Evolutionary conservation across 345 rosid species (phyloP).

Genomic region (Capsella bursapastoris): DNA sequence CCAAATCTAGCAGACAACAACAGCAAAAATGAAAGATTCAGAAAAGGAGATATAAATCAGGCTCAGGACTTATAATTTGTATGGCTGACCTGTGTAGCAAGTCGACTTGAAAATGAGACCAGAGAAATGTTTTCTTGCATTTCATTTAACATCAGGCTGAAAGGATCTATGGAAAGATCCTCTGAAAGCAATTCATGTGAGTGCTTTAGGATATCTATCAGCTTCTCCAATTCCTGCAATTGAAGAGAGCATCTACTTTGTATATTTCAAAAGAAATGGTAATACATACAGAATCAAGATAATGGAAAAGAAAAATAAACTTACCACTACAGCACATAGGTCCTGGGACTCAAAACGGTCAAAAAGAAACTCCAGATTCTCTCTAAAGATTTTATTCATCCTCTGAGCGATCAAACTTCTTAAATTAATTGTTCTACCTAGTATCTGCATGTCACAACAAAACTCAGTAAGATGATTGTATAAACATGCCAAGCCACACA

Average conservation of each 20-base stretch:
- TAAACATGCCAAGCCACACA: slow-evolving; percentile 19
- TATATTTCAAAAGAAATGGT: slow-evolving; percentile 4
- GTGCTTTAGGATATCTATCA: slow-evolving; percentile 75
- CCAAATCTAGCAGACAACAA: slow-evolving; percentile 71
- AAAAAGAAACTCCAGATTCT: slow-evolving; percentile 93
- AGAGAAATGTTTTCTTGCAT: slow-evolving; percentile 97
- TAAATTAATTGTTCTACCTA: slow-evolving; percentile 91
- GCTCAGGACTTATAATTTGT: slow-evolving; percentile 8
- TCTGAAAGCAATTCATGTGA: slow-evolving; percentile 80
- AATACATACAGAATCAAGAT: slow-evolving; percentile 19
- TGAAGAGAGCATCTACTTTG: slow-evolving; percentile 26
- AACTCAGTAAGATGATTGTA: slow-evolving; percentile 36
- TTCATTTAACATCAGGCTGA: slow-evolving; percentile 86
- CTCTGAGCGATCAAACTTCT: slow-evolving; percentile 88
- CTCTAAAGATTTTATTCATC: slow-evolving; percentile 94
- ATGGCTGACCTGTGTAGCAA: slow-evolving; percentile 86
- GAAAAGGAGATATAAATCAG: neutral
- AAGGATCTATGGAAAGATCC: slow-evolving; percentile 82
- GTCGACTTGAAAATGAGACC: slow-evolving; percentile 93
- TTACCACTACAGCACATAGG: slow-evolving; percentile 91
- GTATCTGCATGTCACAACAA: slow-evolving; percentile 59
- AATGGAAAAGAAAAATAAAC: slow-evolving; percentile 3
- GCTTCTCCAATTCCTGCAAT: slow-evolving; percentile 89
- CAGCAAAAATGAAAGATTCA: neutral
- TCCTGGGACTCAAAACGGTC: slow-evolving; percentile 98